These are phyloP conservation scores for Podaxis sp. DNA, from an alignment of 768 basidiomycete species.

Conservation along the genomic window DNA sequence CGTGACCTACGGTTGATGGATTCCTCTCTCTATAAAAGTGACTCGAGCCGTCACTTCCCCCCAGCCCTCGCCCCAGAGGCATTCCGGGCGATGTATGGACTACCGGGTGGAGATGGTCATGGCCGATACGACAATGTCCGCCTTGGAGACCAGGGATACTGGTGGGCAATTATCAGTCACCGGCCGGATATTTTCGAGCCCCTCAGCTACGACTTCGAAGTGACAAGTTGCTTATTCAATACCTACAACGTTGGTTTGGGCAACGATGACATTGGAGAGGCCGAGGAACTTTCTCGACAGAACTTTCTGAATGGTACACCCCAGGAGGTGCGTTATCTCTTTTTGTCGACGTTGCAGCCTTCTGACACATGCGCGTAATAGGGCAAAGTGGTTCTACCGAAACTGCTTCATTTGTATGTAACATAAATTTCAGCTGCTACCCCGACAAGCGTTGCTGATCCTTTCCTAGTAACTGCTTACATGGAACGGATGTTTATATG, in stretches of 20 bases:
- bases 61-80: constrained; percentile 38
- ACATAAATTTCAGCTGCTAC: not conserved
- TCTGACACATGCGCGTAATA: constrained; percentile 8
- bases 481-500: constrained; percentile 37
- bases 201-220: constrained; percentile 45
- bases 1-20: constrained; percentile 45
- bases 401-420: constrained; percentile 50
- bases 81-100: constrained; percentile 43
- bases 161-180: constrained; percentile 51
- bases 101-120: constrained; percentile 29
- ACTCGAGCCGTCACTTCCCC: constrained; percentile 21
- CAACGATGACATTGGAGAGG: constrained; percentile 32
- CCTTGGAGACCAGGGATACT: constrained; percentile 53
- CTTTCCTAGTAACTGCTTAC: constrained; percentile 39
- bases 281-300: constrained; percentile 33
- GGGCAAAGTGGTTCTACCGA: constrained; percentile 41
- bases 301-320: constrained; percentile 35
- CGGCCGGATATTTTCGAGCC: constrained; percentile 39
- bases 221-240: constrained; percentile 47
- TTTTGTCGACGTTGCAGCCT: not conserved
- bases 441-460: not conserved
- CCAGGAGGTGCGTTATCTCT: constrained; percentile 28
- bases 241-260: constrained; percentile 44
- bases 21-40: constrained; percentile 36
- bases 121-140: constrained; percentile 42